A percentile compares a stretch with the other conserved stretches of the same genome.
Evolutionary conservation across 768 basidiomycete genomes (phyloP).

Genomic region (Rhodocollybia butyracea): DNA sequence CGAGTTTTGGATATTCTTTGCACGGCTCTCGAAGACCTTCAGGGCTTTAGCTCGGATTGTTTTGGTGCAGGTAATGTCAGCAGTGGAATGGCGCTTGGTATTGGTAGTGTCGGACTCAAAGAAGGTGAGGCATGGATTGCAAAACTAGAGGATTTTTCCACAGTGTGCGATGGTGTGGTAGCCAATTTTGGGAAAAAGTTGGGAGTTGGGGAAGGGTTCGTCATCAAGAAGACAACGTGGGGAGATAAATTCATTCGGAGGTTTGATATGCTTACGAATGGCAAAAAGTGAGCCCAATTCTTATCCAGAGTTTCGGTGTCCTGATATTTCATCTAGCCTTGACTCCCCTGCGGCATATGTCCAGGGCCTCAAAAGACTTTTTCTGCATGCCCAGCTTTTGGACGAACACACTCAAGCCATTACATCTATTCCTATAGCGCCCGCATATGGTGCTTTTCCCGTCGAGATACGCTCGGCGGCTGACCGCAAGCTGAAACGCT

Average conservation of each 20-base stretch:
- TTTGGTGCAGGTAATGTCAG: slow-evolving; percentile 80
- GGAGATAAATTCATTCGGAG: slow-evolving; percentile 69
- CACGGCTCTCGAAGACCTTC: slow-evolving; percentile 76
- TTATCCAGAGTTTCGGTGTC: not conserved
- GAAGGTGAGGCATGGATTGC: slow-evolving; percentile 77
- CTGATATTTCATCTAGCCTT: slow-evolving; percentile 44
- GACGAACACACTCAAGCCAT: slow-evolving; percentile 85
- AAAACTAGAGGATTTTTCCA: slow-evolving; percentile 79
- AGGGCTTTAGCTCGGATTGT: slow-evolving; percentile 63
- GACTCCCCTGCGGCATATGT: slow-evolving; percentile 89
- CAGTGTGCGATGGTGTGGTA: slow-evolving; percentile 75
- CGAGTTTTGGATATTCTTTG: slow-evolving; percentile 79
- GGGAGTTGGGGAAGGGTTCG: slow-evolving; percentile 84
- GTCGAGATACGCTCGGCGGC: slow-evolving; percentile 57
- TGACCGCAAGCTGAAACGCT: slow-evolving; percentile 73
- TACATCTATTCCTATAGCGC: slow-evolving; percentile 59
- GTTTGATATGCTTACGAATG: slow-evolving; percentile 82
- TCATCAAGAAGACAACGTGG: slow-evolving; percentile 80
- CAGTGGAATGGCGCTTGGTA: slow-evolving; percentile 70
- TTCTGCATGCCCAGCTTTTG: slow-evolving; percentile 71
- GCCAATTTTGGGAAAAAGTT: slow-evolving; percentile 85
- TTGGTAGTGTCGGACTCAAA: slow-evolving; percentile 70
- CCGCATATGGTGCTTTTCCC: slow-evolving; percentile 72
- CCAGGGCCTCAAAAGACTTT: slow-evolving; percentile 69
- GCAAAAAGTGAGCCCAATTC: slow-evolving; percentile 67